phyloP scores from a whole-genome alignment of 1,284 basidiomycete genomes.

The Sanghuangporus weigelae region DNA sequence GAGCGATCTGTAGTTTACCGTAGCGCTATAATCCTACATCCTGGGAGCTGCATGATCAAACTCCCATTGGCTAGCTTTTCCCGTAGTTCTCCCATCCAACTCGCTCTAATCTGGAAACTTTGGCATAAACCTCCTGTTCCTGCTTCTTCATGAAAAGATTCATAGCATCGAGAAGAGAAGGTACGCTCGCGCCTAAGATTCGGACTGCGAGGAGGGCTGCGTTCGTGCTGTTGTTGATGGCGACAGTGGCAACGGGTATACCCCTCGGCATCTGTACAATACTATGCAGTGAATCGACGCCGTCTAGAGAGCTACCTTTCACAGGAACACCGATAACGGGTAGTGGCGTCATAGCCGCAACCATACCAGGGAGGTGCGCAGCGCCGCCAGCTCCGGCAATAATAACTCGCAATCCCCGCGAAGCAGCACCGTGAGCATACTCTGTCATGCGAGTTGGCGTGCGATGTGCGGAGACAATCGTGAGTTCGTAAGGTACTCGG shows the following conservation, averaged over 20 bases:
- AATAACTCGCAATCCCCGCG: constrained; percentile 74
- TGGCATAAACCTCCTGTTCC: constrained; percentile 80
- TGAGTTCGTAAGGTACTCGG: constrained; percentile 86
- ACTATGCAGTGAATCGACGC: constrained; percentile 93
- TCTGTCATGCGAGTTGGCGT: constrained; percentile 86
- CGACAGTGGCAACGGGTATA: constrained; percentile 95
- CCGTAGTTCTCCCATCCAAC: constrained; percentile 86
- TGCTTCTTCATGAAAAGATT: constrained; percentile 71
- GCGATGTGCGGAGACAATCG: constrained; percentile 94
- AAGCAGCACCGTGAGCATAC: constrained; percentile 76
- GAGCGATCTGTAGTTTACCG: background rate
- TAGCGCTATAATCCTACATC: background rate
- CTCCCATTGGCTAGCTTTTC: constrained; percentile 1
- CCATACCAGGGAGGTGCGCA: constrained; percentile 98
- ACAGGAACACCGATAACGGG: constrained; percentile 98
- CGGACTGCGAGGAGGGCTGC: constrained; percentile 90
- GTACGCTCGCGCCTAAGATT: constrained; percentile 76
- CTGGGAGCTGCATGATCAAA: background rate
- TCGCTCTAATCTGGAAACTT: constrained; percentile 73
- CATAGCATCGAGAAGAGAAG: constrained; percentile 63
- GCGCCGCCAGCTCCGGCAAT: constrained; percentile 97
- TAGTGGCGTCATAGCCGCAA: constrained; percentile 87
- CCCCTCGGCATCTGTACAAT: constrained; percentile 99
- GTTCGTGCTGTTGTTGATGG: constrained; percentile 95
- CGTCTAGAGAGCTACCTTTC: constrained; percentile 90